phyloP scores from a whole-genome alignment of 2,329 filamentous ascomycete species.

The Teratosphaeriaceae sp. region DNA sequence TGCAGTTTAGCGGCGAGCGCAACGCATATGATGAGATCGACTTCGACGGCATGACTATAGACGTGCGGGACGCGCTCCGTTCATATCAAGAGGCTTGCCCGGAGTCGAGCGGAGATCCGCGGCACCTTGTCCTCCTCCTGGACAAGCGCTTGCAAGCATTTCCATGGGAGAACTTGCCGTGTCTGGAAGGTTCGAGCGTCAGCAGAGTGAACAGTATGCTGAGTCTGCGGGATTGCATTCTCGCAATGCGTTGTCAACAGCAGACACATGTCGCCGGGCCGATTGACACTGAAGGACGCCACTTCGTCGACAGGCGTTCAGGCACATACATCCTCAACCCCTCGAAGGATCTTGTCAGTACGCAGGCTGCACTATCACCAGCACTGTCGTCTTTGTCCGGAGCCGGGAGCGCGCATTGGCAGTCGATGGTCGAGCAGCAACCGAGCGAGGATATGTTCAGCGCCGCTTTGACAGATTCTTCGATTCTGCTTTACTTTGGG shows the following conservation, averaged over 20 bases:
- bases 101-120: constrained; percentile 27
- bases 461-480: constrained; percentile 55
- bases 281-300: no score
- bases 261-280: background rate
- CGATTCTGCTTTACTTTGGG: constrained; percentile 87
- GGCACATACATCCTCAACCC: constrained; percentile 87
- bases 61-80: constrained; percentile 76
- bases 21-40: constrained; percentile 98
- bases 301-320: constrained; percentile 41
- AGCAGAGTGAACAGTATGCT: constrained; percentile 84
- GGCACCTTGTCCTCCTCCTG: constrained; percentile 80
- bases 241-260: constrained; percentile 41
- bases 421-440: constrained; percentile 57
- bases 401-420: constrained; percentile 48
- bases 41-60: constrained; percentile 84
- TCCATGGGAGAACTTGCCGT: constrained; percentile 93
- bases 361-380: constrained; percentile 66
- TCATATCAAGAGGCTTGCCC: constrained; percentile 59
- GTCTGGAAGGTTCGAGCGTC: constrained; percentile 69
- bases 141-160: constrained; percentile 88
- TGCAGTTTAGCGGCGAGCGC: constrained; percentile 92
- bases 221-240: constrained; percentile 69
- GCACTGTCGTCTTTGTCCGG: constrained; percentile 46
- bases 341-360: constrained; percentile 71
- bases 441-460: constrained; percentile 77